Base-by-base conservation (phyloP, 2,329 filamentous ascomycete species). In the Botrytis hyacinthi region DNA sequence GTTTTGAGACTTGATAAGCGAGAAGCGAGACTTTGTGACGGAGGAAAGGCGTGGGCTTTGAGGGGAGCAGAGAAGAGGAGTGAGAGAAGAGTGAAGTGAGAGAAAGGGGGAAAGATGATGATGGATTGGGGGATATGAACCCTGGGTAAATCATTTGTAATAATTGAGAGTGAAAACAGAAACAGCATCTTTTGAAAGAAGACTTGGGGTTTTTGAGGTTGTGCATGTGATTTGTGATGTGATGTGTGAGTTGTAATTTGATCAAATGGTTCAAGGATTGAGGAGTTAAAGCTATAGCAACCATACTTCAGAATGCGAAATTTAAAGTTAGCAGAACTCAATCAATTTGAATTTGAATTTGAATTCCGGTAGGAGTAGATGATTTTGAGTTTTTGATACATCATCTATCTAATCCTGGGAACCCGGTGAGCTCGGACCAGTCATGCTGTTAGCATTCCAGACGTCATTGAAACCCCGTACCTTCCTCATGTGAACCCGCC, bases 91-190 rank as follows among this genome's bases (percentile, higher is more conserved):
- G 48, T 12, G 20, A 57, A 18, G 61, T 44, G 42, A 32, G 26
- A 40, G 37, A n/a, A 14, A 40, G 22, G n/a, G 46, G 3, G 44
- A 16, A 44, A n/a, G 35, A 26, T 0, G n/a, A 57, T 40, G 48
- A 32, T 68, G 66, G 29, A n/a, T 48, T 48, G 32, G 63, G 65
- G 66, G 48, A 68, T 57, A 68, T 57, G 66, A 68, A 57, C 66
- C 66, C 66, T 42, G 48, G 48, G 66, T 68, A 68, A 68, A 57
- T 68, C 66, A 68, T 68, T 68, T 68, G 66, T 68, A 68, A 68
- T 68, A 68, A 57, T 68, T n/a, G 18, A 68, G 66, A 57, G 54
- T 37, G 46, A 68, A 68, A 68, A 68, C 66, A 68, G 54, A 35
- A 57, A 8, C n/a, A 57, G 66, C 48, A 68, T 68, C 48, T 57